Conservation (phyloP, 352 stramenopile genomes). For the Globisporangium heterothallicum region DNA sequence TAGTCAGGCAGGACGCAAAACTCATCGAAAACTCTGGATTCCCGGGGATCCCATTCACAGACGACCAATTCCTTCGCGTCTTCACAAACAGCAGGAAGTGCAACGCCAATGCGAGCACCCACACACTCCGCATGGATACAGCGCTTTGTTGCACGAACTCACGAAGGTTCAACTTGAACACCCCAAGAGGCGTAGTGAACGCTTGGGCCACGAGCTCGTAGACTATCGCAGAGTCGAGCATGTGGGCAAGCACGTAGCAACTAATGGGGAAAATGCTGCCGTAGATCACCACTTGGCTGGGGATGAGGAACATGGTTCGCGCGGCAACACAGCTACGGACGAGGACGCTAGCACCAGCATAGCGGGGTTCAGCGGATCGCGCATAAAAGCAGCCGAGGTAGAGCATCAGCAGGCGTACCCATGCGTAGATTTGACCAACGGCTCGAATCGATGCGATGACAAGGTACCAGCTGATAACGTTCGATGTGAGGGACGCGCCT, state of each 20-base stretch:
- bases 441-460: conserved; percentile 3
- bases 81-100: conserved; percentile 1
- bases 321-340: not conserved
- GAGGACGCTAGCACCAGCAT: not conserved
- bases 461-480: not conserved
- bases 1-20: conserved; percentile 3
- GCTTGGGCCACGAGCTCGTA: conserved; percentile 8
- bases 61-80: not conserved
- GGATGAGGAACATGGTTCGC: conserved; percentile 13
- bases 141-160: conserved; percentile 17
- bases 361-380: not conserved
- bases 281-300: conserved; percentile 18
- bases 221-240: conserved; percentile 13
- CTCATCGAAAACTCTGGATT: conserved; percentile 5
- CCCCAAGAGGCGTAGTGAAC: conserved; percentile 9
- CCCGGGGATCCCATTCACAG: conserved; percentile 4
- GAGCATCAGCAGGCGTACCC: conserved; percentile 10
- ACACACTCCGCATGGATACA: conserved; percentile 27
- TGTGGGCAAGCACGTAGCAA: conserved; percentile 16
- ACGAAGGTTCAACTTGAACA: conserved; percentile 7
- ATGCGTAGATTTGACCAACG: conserved; percentile 14
- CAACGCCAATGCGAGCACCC: conserved; percentile 13
- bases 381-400: conserved; percentile 13
- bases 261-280: conserved; percentile 15
- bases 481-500: conserved; percentile 2